These are phyloP conservation scores for Trichopus zeylanicus DNA, from an alignment of 116 monocot species.

Conservation along the genomic window DNA sequence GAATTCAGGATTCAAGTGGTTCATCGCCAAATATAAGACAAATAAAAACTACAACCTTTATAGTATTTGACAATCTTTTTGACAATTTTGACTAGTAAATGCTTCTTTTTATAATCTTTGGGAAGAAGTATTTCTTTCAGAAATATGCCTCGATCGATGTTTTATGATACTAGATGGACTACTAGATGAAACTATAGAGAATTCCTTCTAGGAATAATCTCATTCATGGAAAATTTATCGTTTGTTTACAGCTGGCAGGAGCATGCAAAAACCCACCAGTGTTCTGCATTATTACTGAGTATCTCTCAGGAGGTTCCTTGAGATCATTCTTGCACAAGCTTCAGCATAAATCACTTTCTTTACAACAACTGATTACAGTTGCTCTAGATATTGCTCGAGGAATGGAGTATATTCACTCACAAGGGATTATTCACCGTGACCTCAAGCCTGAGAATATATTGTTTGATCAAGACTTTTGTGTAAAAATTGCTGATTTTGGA, in stretches of 20 bases:
- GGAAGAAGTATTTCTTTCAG: no score
- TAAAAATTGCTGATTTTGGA: constrained; percentile 62
- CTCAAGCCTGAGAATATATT: constrained; percentile 62
- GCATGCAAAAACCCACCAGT: constrained; percentile 44
- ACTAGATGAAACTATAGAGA: no score
- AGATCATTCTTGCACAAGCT: constrained; percentile 51
- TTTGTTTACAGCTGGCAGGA: constrained; percentile 36
- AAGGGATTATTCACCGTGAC: constrained; percentile 59
- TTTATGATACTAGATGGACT: background rate
- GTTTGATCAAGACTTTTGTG: constrained; percentile 36
- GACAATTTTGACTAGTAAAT: background rate
- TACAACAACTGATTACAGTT: constrained; percentile 36
- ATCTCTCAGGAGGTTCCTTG: constrained; percentile 55
- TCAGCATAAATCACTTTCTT: constrained; percentile 39
- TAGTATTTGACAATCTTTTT: background rate
- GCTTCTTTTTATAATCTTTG: background rate
- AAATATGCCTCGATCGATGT: background rate
- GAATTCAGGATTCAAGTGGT: no score
- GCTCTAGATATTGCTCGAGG: constrained; percentile 48
- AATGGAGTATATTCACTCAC: constrained; percentile 62
- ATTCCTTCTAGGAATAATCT: constrained; percentile 7
- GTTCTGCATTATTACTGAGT: constrained; percentile 67
- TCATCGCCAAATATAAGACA: background rate
- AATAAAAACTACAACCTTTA: background rate
- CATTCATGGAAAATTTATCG: constrained; percentile 4